Evolutionary conservation across 139 green algal species (phyloP).

Genomic region (Chlorella sp.): DNA sequence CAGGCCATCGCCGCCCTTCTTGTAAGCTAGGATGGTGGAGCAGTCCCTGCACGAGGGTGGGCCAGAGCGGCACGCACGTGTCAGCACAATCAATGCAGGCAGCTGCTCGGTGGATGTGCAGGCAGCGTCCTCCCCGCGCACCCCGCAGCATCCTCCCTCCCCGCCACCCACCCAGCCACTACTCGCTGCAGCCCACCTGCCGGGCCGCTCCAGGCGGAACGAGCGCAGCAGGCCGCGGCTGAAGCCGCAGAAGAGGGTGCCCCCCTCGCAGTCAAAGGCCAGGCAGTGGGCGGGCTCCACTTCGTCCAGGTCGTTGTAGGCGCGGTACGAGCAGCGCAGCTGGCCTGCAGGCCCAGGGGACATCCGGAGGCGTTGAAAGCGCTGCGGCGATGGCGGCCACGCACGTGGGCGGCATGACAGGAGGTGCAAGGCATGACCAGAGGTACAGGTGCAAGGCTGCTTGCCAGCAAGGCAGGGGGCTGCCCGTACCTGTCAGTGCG

Average conservation of each 20-base stretch:
- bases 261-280: slow-evolving; percentile 62
- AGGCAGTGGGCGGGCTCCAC: slow-evolving; percentile 77
- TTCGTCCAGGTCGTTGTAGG: slow-evolving; percentile 90
- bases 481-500: slow-evolving; percentile 48
- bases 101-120: no score
- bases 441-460: no score
- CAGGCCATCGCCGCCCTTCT: slow-evolving; percentile 49
- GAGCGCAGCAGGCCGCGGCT: slow-evolving; percentile 60
- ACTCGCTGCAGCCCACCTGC: slow-evolving; percentile 32
- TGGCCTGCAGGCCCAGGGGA: slow-evolving; percentile 42
- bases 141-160: background rate
- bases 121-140: no score
- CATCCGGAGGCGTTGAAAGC: no score
- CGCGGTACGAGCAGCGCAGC: slow-evolving; percentile 76
- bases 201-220: slow-evolving; percentile 78
- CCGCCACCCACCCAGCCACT: background rate
- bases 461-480: no score
- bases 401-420: no score
- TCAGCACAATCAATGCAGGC: background rate
- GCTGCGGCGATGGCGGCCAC: no score
- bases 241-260: slow-evolving; percentile 68
- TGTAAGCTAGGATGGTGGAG: slow-evolving; percentile 52
- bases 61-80: background rate
- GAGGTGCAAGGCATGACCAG: no score
- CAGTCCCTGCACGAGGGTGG: slow-evolving; percentile 47